These are phyloP conservation scores for Xanthoconium separans DNA, from an alignment of 1,284 basidiomycete species.

Conservation along the genomic window DNA sequence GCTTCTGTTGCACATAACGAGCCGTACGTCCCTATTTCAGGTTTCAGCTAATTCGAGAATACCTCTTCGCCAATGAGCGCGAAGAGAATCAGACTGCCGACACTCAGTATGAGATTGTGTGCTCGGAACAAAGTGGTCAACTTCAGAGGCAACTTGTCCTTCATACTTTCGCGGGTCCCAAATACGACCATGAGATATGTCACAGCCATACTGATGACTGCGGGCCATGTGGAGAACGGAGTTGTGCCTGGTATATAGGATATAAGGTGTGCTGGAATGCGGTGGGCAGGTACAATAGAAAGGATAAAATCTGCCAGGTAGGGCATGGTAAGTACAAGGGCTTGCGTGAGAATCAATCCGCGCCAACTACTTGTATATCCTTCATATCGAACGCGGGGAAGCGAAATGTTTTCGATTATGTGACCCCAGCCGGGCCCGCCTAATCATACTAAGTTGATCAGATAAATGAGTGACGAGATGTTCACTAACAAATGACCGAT, in stretches of 20 bases:
- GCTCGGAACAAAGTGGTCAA: conserved; percentile 84
- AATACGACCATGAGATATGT: conserved; percentile 89
- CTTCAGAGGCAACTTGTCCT: conserved; percentile 68
- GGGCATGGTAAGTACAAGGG: conserved; percentile 47
- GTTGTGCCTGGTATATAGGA: conserved; percentile 70
- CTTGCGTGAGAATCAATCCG: not conserved
- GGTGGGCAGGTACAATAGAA: conserved; percentile 45
- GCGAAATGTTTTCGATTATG: conserved; percentile 1
- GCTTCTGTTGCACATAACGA: conserved; percentile 73
- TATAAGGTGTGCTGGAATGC: conserved; percentile 57
- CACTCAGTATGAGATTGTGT: conserved; percentile 86
- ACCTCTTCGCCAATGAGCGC: conserved; percentile 87
- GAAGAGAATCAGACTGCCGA: conserved; percentile 79
- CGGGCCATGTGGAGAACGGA: conserved; percentile 75
- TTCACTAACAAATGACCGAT: not conserved
- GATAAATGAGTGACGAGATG: conserved; percentile 1
- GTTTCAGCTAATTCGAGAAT: conserved; percentile 69
- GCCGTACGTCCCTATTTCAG: conserved; percentile 71
- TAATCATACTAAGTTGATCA: no score
- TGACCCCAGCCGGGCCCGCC: not conserved
- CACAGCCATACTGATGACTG: conserved; percentile 66
- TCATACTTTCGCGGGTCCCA: conserved; percentile 83
- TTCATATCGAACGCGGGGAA: not conserved
- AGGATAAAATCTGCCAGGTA: conserved; percentile 69
- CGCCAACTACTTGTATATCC: conserved; percentile 12